A percentile compares a stretch with the other conserved stretches of the same genome.
Evolutionary conservation across 495 filamentous ascomycete species (phyloP).

Genomic region (Penicillium atrosanguineum): DNA sequence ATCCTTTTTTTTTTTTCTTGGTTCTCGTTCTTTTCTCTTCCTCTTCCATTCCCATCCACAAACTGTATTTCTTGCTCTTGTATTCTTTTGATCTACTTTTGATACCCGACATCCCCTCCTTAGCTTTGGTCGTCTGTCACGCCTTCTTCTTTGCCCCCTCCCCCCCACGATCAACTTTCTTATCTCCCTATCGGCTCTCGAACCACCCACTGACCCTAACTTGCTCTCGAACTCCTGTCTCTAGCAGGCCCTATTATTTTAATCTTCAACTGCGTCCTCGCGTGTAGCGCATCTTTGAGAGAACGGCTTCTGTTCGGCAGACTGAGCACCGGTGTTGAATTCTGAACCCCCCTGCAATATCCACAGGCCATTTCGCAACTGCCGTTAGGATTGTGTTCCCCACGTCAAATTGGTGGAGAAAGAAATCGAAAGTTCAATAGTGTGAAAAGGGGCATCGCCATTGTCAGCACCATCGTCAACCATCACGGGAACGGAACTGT

Average conservation of each 20-base stretch:
- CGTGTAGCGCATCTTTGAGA: slow-evolving; percentile 17
- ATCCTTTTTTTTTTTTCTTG: slow-evolving; percentile 7
- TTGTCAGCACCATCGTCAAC: not conserved
- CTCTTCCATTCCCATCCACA: slow-evolving; percentile 1
- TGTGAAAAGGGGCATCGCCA: not conserved
- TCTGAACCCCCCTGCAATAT: slow-evolving; percentile 16
- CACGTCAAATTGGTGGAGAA: slow-evolving; percentile 14
- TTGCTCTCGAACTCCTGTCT: not conserved
- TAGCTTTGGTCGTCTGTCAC: not conserved
- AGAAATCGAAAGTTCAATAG: not conserved
- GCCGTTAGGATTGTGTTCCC: slow-evolving; percentile 28
- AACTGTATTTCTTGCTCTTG: slow-evolving; percentile 3
- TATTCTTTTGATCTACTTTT: slow-evolving; percentile 9
- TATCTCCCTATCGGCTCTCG: not conserved
- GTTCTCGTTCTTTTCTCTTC: slow-evolving; percentile 12
- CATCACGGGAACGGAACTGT: not conserved
- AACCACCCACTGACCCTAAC: not conserved
- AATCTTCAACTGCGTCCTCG: not conserved
- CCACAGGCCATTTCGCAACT: slow-evolving; percentile 34
- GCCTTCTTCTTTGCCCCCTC: slow-evolving; percentile 2
- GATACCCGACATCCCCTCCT: not conserved
- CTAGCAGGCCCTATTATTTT: not conserved
- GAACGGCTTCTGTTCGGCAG: slow-evolving; percentile 10
- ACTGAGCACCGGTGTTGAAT: slow-evolving; percentile 14
- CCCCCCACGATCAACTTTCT: slow-evolving; percentile 1